Evolutionary conservation across 768 basidiomycete genomes (phyloP).

Genomic region (Rubroboletus satanas): DNA sequence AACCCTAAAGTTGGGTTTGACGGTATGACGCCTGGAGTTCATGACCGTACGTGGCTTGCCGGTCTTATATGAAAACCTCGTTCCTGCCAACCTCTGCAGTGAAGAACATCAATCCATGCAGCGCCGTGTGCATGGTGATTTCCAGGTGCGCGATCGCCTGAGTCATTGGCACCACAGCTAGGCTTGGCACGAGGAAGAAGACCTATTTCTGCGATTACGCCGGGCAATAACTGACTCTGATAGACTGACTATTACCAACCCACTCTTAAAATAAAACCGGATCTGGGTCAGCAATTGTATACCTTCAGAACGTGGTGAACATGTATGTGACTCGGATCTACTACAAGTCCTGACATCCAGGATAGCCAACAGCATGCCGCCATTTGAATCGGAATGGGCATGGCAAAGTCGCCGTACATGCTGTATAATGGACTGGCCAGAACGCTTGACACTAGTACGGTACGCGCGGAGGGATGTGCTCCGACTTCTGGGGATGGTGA

Average conservation of each 20-base stretch:
- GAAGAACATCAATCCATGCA: background rate
- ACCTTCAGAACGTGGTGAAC: constrained; percentile 1
- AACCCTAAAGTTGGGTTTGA: constrained; percentile 23
- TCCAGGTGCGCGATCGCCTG: background rate
- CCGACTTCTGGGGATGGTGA: background rate
- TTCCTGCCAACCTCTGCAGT: background rate
- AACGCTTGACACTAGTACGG: background rate
- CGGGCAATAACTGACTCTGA: background rate
- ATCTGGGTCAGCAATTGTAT: background rate
- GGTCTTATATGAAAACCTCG: background rate
- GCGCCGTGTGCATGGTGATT: background rate
- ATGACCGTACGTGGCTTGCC: no score
- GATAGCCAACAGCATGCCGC: background rate
- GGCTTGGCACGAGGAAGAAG: background rate
- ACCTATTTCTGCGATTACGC: background rate
- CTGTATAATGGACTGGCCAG: background rate
- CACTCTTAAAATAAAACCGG: background rate
- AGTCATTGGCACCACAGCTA: constrained; percentile 4
- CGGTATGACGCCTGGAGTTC: background rate
- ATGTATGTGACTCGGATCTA: background rate
- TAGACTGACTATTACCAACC: background rate
- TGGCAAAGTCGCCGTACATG: background rate
- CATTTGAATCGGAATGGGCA: constrained; percentile 16
- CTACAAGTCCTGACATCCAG: background rate
- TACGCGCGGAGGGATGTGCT: background rate